Conservation (phyloP, 306 rosid species). For the Astragalus membranaceus region DNA sequence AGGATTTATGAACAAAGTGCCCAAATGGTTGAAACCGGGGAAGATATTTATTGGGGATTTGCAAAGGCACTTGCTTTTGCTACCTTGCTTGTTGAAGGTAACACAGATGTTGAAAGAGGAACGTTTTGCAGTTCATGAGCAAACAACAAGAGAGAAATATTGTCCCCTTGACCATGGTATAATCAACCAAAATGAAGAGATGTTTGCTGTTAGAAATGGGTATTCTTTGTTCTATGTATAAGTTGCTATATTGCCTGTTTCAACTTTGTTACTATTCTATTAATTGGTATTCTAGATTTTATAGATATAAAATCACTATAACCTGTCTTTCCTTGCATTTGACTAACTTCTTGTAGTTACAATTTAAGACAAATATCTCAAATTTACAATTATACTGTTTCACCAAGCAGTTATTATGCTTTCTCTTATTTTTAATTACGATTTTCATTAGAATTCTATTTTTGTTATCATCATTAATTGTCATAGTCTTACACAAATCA, state of each 20-base stretch:
- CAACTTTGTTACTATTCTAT: not conserved
- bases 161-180: slow-evolving; percentile 74
- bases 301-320: not conserved
- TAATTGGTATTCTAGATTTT: not conserved
- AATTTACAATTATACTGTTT: not conserved
- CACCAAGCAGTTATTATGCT: not conserved
- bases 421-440: too few relatives aligned
- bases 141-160: slow-evolving; percentile 56
- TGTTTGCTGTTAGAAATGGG: slow-evolving; percentile 90
- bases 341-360: not conserved
- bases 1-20: slow-evolving; percentile 68
- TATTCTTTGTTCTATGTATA: slow-evolving; percentile 9
- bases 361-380: not conserved
- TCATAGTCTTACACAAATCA: too few relatives aligned
- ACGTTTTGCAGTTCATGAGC: slow-evolving; percentile 78
- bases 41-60: slow-evolving; percentile 86
- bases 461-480: too few relatives aligned
- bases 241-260: not conserved
- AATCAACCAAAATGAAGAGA: slow-evolving; percentile 65
- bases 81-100: slow-evolving; percentile 72
- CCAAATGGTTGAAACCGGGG: slow-evolving; percentile 73
- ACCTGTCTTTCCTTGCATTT: not conserved
- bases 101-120: slow-evolving; percentile 89
- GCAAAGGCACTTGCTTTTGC: slow-evolving; percentile 92
- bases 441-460: too few relatives aligned